Percentiles rank a stretch among this genome's conserved stretches.
These are phyloP conservation scores for Solanum pennellii DNA, from an alignment of 257 asterid species.

Conservation along the genomic window DNA sequence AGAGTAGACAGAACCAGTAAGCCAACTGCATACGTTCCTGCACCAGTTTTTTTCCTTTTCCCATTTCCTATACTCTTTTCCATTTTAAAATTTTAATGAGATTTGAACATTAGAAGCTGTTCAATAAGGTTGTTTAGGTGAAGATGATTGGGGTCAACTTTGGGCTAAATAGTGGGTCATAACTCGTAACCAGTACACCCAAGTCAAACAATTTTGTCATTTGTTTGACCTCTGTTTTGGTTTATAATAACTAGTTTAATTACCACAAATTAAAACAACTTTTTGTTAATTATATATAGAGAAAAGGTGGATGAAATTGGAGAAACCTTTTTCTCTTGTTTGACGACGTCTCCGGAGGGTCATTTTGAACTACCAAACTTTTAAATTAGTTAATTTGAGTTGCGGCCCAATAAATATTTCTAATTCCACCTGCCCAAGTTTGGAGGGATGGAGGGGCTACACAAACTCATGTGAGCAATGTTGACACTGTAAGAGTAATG, in stretches of 20 bases:
- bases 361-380: not conserved
- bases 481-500: not conserved
- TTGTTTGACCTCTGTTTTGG: not conserved
- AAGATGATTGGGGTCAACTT: not conserved
- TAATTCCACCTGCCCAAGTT: not conserved
- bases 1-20: not conserved
- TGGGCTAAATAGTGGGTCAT: not conserved
- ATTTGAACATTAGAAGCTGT: not conserved
- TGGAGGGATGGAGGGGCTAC: not conserved
- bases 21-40: not conserved
- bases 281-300: not conserved
- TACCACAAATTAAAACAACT: not conserved
- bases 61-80: not conserved
- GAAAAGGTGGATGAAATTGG: not conserved
- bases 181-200: not conserved
- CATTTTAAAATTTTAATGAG: not conserved
- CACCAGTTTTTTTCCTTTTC: not conserved
- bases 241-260: not conserved
- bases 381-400: not conserved
- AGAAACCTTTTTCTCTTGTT: not conserved
- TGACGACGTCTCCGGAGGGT: not conserved
- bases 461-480: not conserved
- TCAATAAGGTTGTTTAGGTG: not conserved
- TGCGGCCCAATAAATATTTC: not conserved
- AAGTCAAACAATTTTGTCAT: not conserved